phyloP scores from a whole-genome alignment of 345 rosid genomes.

The Dipteronia dyeriana region DNA sequence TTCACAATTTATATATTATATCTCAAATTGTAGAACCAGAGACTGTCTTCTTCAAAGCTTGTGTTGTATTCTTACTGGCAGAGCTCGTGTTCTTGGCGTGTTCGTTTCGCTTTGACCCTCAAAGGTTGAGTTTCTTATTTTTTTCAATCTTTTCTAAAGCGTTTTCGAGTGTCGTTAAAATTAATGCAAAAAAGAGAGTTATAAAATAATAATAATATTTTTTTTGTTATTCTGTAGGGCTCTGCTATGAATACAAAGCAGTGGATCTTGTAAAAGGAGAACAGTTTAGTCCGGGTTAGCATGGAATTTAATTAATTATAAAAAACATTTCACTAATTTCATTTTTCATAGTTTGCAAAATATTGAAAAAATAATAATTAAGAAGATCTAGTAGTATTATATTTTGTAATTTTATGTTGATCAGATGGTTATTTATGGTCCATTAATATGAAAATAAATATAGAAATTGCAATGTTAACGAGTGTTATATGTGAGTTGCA shows the following conservation, averaged over 20 bases:
- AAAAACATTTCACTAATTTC: neutral
- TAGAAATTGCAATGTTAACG: neutral
- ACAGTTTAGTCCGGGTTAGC: constrained; percentile 45
- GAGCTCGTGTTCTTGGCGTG: constrained; percentile 75
- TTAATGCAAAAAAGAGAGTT: neutral
- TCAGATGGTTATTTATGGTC: neutral
- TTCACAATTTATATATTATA: too few relatives aligned
- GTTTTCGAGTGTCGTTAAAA: neutral
- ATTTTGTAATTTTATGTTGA: neutral
- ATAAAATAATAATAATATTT: too few relatives aligned
- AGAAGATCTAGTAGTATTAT: neutral
- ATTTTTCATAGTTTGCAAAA: neutral
- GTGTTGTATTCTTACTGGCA: constrained; percentile 52
- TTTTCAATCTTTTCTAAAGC: neutral
- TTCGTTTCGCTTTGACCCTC: constrained; percentile 56
- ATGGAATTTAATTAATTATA: neutral
- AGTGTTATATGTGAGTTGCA: constrained; percentile 26
- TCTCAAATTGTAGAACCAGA: constrained; percentile 8
- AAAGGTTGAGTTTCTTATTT: constrained; percentile 35
- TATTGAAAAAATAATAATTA: too few relatives aligned
- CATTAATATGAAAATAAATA: neutral
- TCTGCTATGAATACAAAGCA: constrained; percentile 47
- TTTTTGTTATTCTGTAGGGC: constrained; percentile 32
- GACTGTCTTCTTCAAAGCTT: constrained; percentile 29
- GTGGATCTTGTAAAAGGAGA: constrained; percentile 49